Evolutionary conservation across 129 eudicot species (phyloP).

Genomic region (Daucus carota): DNA sequence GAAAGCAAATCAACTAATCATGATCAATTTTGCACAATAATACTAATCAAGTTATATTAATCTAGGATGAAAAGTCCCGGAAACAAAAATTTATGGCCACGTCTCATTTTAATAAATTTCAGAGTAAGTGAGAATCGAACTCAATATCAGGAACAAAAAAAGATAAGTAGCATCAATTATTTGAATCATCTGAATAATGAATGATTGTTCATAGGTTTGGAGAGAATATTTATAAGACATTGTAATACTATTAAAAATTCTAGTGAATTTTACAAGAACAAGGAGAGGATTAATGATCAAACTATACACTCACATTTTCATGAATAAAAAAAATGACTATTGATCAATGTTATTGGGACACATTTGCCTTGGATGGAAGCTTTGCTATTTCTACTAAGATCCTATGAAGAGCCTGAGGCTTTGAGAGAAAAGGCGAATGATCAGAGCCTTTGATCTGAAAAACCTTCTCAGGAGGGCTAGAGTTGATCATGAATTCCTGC

Average conservation of each 20-base stretch:
- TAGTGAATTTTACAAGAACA: too few relatives aligned
- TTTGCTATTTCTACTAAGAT: slow-evolving; percentile 24
- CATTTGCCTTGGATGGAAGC: slow-evolving; percentile 11
- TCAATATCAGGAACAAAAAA: too few relatives aligned
- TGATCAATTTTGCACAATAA: background rate
- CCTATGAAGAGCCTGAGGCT: slow-evolving; percentile 36
- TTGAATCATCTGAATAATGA: too few relatives aligned
- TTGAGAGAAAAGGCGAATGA: slow-evolving; percentile 38
- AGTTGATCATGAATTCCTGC: slow-evolving; percentile 29
- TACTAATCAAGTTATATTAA: background rate
- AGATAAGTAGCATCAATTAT: too few relatives aligned
- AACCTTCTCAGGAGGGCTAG: slow-evolving; percentile 29
- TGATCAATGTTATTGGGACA: background rate
- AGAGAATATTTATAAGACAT: too few relatives aligned
- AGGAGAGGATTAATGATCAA: background rate
- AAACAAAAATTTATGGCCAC: too few relatives aligned
- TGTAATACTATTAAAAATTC: too few relatives aligned
- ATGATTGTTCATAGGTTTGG: too few relatives aligned
- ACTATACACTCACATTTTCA: background rate
- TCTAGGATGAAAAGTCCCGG: too few relatives aligned
- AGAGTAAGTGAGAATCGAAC: too few relatives aligned
- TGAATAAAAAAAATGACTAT: background rate
- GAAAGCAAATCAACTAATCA: background rate
- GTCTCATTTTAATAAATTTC: too few relatives aligned
- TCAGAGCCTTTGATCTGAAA: slow-evolving; percentile 30